phyloP scores from a whole-genome alignment of 2,329 filamentous ascomycete genomes.

The Aspergillus terreus region DNA sequence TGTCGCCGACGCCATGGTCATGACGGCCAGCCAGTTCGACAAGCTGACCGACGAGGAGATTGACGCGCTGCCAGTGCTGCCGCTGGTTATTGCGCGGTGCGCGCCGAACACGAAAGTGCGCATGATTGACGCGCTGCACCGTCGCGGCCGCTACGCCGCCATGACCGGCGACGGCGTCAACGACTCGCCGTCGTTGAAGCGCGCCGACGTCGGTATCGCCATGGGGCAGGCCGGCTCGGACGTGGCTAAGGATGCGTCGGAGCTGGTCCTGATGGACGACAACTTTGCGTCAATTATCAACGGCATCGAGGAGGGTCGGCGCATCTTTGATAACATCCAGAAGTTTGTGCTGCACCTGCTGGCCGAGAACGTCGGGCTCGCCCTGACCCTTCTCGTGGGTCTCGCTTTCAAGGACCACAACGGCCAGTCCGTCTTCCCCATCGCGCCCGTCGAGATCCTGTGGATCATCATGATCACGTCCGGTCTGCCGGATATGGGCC shows the following conservation, averaged over 20 bases:
- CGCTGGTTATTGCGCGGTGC: conserved; percentile 57
- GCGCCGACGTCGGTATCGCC: conserved; percentile 80
- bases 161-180: conserved; percentile 93
- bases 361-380: conserved; percentile 78
- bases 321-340: conserved; percentile 87
- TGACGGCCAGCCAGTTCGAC: conserved; percentile 76
- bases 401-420: conserved; percentile 72
- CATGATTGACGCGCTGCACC: conserved; percentile 66
- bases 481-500: conserved; percentile 80
- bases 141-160: conserved; percentile 68
- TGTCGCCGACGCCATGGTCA: conserved; percentile 66
- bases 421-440: conserved; percentile 76
- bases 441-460: conserved; percentile 80
- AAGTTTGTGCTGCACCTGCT: conserved; percentile 81
- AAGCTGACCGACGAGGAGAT: conserved; percentile 71
- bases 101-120: conserved; percentile 68
- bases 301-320: conserved; percentile 76
- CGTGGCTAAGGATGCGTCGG: conserved; percentile 67
- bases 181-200: conserved; percentile 76
- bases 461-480: conserved; percentile 96
- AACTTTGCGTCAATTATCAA: conserved; percentile 85
- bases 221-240: conserved; percentile 81
- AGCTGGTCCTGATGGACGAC: conserved; percentile 71
- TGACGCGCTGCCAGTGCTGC: conserved; percentile 54
- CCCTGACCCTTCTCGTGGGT: conserved; percentile 74